These are phyloP conservation scores for Eimeria praecox DNA, from an alignment of 169 alveolate species.

Conservation along the genomic window DNA sequence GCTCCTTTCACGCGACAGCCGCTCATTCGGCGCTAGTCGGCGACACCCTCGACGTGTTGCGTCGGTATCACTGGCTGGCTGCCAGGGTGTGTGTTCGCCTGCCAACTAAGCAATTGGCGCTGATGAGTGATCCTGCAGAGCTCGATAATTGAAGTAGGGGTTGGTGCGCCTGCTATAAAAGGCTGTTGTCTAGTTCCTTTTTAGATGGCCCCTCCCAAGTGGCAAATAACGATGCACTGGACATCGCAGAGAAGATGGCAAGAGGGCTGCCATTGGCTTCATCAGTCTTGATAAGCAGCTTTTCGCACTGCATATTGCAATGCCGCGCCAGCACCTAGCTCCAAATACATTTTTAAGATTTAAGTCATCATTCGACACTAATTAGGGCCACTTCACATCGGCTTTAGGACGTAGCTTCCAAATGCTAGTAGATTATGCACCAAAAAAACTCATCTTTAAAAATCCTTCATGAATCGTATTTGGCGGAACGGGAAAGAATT, in stretches of 20 bases:
- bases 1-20: constrained; percentile 3
- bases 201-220: not conserved
- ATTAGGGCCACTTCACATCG: not conserved
- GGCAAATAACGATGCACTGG: not conserved
- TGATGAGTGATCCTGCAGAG: constrained; percentile 13
- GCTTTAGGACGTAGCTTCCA: not conserved
- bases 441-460: too few species aligned
- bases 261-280: not conserved
- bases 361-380: not conserved
- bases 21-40: not conserved
- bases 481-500: not conserved
- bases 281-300: not conserved
- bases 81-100: constrained; percentile 40
- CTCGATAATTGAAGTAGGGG: not conserved
- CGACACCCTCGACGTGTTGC: constrained; percentile 7
- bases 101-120: constrained; percentile 16
- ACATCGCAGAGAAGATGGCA: not conserved
- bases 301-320: constrained; percentile 19
- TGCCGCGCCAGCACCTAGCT: not conserved
- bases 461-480: too few species aligned
- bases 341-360: not conserved
- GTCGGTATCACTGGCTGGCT: constrained; percentile 48
- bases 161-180: not conserved
- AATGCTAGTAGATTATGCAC: not conserved
- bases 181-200: not conserved